These are phyloP conservation scores for Leptosphaerulina australis DNA, from an alignment of 2,329 filamentous ascomycete genomes.

Conservation along the genomic window DNA sequence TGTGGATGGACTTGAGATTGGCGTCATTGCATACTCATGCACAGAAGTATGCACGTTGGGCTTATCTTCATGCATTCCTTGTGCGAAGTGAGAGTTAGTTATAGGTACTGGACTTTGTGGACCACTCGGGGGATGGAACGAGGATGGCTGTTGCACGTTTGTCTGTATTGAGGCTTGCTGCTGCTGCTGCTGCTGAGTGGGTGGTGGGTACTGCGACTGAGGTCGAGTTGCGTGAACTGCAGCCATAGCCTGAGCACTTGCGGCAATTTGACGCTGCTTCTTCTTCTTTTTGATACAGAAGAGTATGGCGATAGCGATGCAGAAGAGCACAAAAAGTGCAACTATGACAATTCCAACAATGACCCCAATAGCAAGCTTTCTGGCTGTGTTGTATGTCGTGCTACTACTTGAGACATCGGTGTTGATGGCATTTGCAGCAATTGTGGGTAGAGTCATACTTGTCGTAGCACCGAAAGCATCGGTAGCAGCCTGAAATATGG, in stretches of 20 bases:
- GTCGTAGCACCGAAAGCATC: constrained; percentile 23
- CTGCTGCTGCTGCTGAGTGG: constrained; percentile 1
- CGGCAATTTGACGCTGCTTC: constrained; percentile 27
- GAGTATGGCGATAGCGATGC: constrained; percentile 24
- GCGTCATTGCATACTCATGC: constrained; percentile 23
- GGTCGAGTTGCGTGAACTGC: constrained; percentile 23
- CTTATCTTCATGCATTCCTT: constrained; percentile 21
- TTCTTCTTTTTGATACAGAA: constrained; percentile 30
- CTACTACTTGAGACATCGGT: not conserved
- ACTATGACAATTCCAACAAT: constrained; percentile 33
- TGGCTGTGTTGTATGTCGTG: constrained; percentile 13
- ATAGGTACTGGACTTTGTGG: constrained; percentile 13
- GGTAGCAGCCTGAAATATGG: constrained; percentile 22
- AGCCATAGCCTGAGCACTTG: constrained; percentile 24
- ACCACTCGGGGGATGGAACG: constrained; percentile 1
- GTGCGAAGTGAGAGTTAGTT: constrained; percentile 19
- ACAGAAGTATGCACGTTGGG: constrained; percentile 25
- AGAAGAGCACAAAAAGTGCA: constrained; percentile 24
- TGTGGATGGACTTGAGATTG: constrained; percentile 30
- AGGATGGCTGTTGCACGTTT: constrained; percentile 4
- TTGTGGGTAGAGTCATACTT: constrained; percentile 25
- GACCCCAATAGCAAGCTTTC: constrained; percentile 24
- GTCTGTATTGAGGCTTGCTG: constrained; percentile 12
- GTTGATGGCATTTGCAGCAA: constrained; percentile 24
- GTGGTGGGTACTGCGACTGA: constrained; percentile 21